phyloP scores from a whole-genome alignment of 2,329 filamentous ascomycete genomes.

The Monosporascus sp. region DNA sequence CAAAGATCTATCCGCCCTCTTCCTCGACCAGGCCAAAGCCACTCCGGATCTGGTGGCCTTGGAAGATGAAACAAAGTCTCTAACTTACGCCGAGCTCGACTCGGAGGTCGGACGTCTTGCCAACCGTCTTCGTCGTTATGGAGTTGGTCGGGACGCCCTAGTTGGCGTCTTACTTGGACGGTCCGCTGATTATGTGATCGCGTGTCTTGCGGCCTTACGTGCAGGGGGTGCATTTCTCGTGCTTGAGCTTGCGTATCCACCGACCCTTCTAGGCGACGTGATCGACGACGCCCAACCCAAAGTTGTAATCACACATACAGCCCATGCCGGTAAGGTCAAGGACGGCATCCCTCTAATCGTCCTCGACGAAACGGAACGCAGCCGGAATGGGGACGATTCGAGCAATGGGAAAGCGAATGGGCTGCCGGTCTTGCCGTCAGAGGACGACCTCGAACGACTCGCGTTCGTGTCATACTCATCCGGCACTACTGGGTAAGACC shows the following conservation, averaged over 20 bases:
- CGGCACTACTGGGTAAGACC: slow-evolving; percentile 58
- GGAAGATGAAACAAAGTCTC: slow-evolving; percentile 61
- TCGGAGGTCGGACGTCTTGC: slow-evolving; percentile 61
- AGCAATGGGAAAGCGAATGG: slow-evolving; percentile 35
- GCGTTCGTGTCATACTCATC: slow-evolving; percentile 80
- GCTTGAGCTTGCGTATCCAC: slow-evolving; percentile 73
- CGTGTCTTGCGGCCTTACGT: slow-evolving; percentile 70
- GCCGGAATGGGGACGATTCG: slow-evolving; percentile 15
- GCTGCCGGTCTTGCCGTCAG: slow-evolving; percentile 48
- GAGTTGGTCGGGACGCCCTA: slow-evolving; percentile 66
- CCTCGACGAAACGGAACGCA: slow-evolving; percentile 46
- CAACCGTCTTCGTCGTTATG: slow-evolving; percentile 57
- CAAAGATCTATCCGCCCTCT: slow-evolving; percentile 69
- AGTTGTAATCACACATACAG: slow-evolving; percentile 63
- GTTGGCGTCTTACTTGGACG: slow-evolving; percentile 72
- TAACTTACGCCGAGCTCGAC: slow-evolving; percentile 71
- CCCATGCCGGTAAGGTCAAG: slow-evolving; percentile 62
- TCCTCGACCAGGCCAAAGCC: slow-evolving; percentile 60
- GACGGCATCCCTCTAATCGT: slow-evolving; percentile 58
- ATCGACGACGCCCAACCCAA: slow-evolving; percentile 68
- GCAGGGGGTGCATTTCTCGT: slow-evolving; percentile 78
- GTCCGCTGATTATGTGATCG: slow-evolving; percentile 74
- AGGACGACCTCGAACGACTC: slow-evolving; percentile 66
- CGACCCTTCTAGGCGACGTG: slow-evolving; percentile 68
- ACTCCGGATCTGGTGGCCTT: slow-evolving; percentile 67